Conservation (phyloP, 768 basidiomycete species). For the Lanmaoa pseudosensibilis region DNA sequence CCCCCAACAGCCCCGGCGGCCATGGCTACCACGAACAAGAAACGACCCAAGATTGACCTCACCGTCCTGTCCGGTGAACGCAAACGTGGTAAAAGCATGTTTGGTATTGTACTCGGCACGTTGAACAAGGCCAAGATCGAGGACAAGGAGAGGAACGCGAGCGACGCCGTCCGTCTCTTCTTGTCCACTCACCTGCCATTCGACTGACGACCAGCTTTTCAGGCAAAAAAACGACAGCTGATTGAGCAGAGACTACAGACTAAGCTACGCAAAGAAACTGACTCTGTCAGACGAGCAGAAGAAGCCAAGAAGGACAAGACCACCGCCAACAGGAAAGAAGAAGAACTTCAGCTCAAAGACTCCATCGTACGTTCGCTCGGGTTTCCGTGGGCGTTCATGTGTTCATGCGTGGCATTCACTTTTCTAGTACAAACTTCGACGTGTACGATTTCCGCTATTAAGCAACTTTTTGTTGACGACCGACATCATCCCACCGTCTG, state of each 20-base stretch:
- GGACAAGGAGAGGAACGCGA: constrained; percentile 81
- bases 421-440: constrained; percentile 70
- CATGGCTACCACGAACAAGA: constrained; percentile 48
- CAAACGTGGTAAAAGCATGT: constrained; percentile 86
- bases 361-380: constrained; percentile 58
- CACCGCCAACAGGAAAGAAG: constrained; percentile 73
- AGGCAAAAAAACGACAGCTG: constrained; percentile 83
- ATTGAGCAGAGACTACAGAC: constrained; percentile 84
- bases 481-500: constrained; percentile 54
- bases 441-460: constrained; percentile 66
- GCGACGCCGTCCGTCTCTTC: constrained; percentile 63
- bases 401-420: neutral
- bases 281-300: constrained; percentile 80
- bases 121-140: constrained; percentile 86
- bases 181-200: neutral
- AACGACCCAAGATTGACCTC: constrained; percentile 75
- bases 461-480: constrained; percentile 77
- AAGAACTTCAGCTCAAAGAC: constrained; percentile 78
- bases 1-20: constrained; percentile 47
- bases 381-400: neutral
- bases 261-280: constrained; percentile 84
- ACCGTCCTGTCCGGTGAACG: constrained; percentile 55
- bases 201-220: constrained; percentile 10
- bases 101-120: constrained; percentile 79
- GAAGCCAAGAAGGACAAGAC: constrained; percentile 85